These are phyloP conservation scores for Sisymbrium irio DNA, from an alignment of 345 rosid genomes.

Conservation along the genomic window DNA sequence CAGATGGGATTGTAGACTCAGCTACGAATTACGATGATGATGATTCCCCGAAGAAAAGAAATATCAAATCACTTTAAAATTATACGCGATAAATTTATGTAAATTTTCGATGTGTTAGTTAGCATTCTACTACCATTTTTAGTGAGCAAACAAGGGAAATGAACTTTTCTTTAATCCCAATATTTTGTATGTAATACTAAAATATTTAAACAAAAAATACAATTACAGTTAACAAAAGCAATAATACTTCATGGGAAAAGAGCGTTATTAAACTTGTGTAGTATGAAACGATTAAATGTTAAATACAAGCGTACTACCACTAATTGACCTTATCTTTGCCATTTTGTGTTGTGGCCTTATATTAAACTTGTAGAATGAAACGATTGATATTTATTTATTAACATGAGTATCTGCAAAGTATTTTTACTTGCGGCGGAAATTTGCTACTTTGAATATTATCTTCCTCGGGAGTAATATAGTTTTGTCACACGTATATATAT, in stretches of 20 bases:
- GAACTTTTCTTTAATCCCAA: neutral
- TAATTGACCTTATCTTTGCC: too few relatives aligned
- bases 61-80: neutral
- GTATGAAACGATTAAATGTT: neutral
- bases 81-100: neutral
- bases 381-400: too few relatives aligned
- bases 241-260: neutral
- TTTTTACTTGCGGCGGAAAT: neutral
- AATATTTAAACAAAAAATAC: neutral
- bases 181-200: neutral
- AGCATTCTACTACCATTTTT: neutral
- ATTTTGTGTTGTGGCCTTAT: too few relatives aligned
- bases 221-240: neutral
- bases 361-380: too few relatives aligned
- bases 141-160: neutral
- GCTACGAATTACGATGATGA: slow-evolving; percentile 11
- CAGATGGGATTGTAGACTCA: slow-evolving; percentile 15
- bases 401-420: neutral
- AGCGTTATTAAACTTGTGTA: neutral
- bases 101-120: too few relatives aligned
- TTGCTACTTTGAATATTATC: too few relatives aligned
- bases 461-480: too few relatives aligned
- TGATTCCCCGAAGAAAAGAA: neutral
- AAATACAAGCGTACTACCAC: neutral
- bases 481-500: too few relatives aligned